These are phyloP conservation scores for Rhizoclosmatium globosum DNA, from an alignment of 192 early-diverging fungal species.

Conservation along the genomic window DNA sequence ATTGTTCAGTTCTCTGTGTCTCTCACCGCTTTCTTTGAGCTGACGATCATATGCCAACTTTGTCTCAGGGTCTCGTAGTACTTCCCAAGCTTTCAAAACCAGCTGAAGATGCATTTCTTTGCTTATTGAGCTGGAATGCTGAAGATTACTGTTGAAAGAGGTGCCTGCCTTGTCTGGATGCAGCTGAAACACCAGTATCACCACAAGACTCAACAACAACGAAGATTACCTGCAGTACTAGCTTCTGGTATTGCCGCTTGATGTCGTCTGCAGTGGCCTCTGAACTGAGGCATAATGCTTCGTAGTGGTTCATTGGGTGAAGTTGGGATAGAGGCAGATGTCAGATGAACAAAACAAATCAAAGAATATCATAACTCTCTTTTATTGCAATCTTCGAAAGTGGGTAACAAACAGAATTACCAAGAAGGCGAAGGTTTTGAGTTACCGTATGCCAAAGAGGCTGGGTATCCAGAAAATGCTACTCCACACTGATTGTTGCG, in stretches of 20 bases:
- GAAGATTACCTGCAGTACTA: constrained; percentile 14
- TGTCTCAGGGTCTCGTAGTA: constrained; percentile 3
- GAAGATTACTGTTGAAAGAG: too few relatives aligned
- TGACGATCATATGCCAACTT: neutral
- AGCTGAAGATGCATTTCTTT: constrained; percentile 8
- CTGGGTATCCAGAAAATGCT: neutral
- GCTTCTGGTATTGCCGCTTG: constrained; percentile 15
- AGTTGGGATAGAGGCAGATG: neutral
- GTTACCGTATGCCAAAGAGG: constrained; percentile 5
- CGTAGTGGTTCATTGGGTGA: constrained; percentile 10
- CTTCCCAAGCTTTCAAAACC: constrained; percentile 33
- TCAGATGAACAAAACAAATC: neutral
- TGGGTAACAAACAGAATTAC: too few relatives aligned
- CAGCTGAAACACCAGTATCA: constrained; percentile 1
- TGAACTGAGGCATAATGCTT: neutral
- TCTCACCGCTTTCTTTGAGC: constrained; percentile 3
- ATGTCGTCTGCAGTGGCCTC: constrained; percentile 5
- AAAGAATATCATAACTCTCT: neutral
- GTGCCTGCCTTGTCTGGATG: constrained; percentile 32
- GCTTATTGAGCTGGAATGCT: neutral
- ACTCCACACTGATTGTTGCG: constrained; percentile 2
- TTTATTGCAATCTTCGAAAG: too few relatives aligned
- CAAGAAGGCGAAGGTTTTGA: neutral
- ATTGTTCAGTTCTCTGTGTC: neutral
- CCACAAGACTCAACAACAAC: neutral